phyloP scores from a whole-genome alignment of 2,329 filamentous ascomycete genomes.

The Rhynchosporium agropyri region DNA sequence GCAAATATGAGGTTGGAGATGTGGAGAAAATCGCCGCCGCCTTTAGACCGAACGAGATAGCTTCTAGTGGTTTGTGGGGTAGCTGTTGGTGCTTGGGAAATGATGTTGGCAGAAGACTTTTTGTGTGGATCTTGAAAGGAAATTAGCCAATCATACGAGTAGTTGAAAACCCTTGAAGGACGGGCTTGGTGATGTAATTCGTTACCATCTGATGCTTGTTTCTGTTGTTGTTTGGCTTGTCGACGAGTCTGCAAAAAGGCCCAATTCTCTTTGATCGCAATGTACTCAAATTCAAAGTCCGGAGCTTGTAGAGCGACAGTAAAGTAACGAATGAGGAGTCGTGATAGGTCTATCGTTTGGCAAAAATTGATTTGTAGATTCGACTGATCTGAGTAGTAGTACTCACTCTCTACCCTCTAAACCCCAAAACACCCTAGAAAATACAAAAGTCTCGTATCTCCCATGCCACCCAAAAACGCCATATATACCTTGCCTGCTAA shows the following conservation, averaged over 20 bases:
- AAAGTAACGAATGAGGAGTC: no score
- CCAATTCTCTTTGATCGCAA: no score
- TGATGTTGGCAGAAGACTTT: constrained; percentile 5
- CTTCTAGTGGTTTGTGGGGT: constrained; percentile 17
- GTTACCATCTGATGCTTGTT: no score
- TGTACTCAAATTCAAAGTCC: no score
- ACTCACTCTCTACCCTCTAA: neutral
- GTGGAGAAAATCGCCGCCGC: constrained; percentile 2
- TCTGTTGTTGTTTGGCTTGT: no score
- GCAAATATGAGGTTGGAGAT: constrained; percentile 11
- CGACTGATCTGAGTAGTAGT: neutral
- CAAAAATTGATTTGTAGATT: neutral
- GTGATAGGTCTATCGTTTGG: no score
- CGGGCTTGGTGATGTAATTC: neutral
- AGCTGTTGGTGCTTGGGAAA: constrained; percentile 1
- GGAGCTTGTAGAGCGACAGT: no score
- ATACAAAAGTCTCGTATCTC: constrained; percentile 6
- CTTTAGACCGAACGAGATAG: neutral
- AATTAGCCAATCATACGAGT: constrained; percentile 4
- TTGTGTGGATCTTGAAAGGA: constrained; percentile 6
- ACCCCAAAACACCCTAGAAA: constrained; percentile 3
- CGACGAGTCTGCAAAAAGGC: no score
- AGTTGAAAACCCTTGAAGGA: neutral
- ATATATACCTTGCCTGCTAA: neutral
- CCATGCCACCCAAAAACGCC: constrained; percentile 4